phyloP scores from a whole-genome alignment of 371 early-diverging fungal species.

The Mucor indicus region DNA sequence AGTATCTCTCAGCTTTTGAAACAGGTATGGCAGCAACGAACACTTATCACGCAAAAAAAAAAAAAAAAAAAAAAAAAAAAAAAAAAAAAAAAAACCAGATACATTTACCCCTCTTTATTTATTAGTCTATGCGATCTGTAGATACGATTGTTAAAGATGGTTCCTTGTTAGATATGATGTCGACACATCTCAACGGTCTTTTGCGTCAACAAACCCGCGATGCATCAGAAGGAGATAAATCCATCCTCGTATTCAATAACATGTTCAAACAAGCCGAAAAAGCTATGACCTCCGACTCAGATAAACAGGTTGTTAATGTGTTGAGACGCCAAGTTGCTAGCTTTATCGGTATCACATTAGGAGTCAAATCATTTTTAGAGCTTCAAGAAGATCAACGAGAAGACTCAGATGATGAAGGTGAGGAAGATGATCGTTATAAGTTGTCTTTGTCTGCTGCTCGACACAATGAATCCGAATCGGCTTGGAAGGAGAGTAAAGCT shows the following conservation, averaged over 20 bases:
- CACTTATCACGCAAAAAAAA: too few species aligned
- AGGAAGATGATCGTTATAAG: conserved; percentile 17
- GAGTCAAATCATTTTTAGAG: conserved; percentile 19
- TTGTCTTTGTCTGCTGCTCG: conserved; percentile 29
- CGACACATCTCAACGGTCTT: conserved; percentile 19
- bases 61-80: not conserved
- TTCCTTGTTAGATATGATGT: conserved; percentile 16
- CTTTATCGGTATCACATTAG: conserved; percentile 23
- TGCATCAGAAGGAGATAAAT: conserved; percentile 1
- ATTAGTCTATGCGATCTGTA: conserved; percentile 25
- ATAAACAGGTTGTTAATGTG: conserved; percentile 39
- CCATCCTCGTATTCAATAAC: conserved; percentile 20
- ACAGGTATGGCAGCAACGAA: conserved; percentile 5
- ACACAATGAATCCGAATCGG: conserved; percentile 3
- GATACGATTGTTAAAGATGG: conserved; percentile 7
- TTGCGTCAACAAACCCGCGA: conserved; percentile 5
- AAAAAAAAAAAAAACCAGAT: not conserved
- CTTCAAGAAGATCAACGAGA: conserved; percentile 1
- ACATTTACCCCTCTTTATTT: not conserved
- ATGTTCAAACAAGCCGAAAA: conserved; percentile 35
- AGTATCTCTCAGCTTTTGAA: conserved; percentile 21
- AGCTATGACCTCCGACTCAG: conserved; percentile 36
- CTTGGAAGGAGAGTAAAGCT: conserved; percentile 9
- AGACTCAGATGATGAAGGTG: conserved; percentile 5
- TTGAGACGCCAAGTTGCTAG: conserved; percentile 14